Percentiles rank a stretch among this genome's conserved stretches.
Conservation (phyloP, 345 rosid genomes). For the Clarkia xantiana region DNA sequence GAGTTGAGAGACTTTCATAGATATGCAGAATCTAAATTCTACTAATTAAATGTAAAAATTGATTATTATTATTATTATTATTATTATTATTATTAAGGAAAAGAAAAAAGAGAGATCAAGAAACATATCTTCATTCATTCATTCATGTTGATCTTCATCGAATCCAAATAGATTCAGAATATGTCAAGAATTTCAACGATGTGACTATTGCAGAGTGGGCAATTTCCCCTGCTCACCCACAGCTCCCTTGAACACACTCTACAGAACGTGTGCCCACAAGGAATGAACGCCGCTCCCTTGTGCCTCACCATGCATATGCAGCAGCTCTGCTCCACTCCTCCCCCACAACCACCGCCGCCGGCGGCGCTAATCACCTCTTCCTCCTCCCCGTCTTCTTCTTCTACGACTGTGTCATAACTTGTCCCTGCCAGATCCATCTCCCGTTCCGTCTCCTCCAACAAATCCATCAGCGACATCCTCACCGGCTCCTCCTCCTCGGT, state of each 20-base stretch:
- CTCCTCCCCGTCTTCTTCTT: slow-evolving; percentile 16
- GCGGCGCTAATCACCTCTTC: slow-evolving; percentile 22
- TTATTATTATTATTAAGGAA: too few species aligned
- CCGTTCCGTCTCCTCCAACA: slow-evolving; percentile 69
- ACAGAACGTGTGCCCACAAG: slow-evolving; percentile 90
- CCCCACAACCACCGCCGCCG: slow-evolving; percentile 8
- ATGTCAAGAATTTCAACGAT: slow-evolving; percentile 79
- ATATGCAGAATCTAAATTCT: too few species aligned
- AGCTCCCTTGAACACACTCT: slow-evolving; percentile 91
- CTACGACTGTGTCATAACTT: slow-evolving; percentile 28
- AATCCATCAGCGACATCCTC: slow-evolving; percentile 80
- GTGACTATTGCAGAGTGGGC: slow-evolving; percentile 76
- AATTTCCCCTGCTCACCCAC: slow-evolving; percentile 69
- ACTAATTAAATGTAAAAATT: too few species aligned
- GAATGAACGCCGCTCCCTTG: slow-evolving; percentile 74
- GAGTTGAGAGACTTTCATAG: too few species aligned
- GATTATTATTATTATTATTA: too few species aligned
- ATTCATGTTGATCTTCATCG: neutral
- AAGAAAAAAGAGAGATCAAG: neutral
- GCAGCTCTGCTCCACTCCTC: slow-evolving; percentile 42
- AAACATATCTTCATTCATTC: neutral
- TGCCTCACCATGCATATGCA: slow-evolving; percentile 80
- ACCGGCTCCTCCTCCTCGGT: slow-evolving; percentile 17
- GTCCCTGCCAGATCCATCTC: slow-evolving; percentile 54
- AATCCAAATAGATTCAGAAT: slow-evolving; percentile 21